These are phyloP conservation scores for Oryza coarctata DNA, from an alignment of 176 grass and related monocot genomes.

Conservation along the genomic window DNA sequence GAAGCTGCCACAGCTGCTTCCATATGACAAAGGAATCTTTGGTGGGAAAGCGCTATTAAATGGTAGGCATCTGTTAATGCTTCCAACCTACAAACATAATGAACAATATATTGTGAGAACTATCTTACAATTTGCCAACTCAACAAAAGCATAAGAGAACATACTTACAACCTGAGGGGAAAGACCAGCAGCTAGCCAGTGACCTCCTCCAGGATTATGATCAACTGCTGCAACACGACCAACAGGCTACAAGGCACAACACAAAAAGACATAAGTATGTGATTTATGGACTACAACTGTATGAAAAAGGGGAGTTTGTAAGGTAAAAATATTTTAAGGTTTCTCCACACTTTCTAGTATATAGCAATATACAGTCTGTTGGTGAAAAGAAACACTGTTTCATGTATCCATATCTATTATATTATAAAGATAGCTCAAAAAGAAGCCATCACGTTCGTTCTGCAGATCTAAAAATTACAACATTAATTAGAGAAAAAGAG, in stretches of 20 bases:
- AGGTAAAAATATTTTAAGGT: conserved; percentile 17
- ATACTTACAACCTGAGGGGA: conserved; percentile 84
- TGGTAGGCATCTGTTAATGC: conserved; percentile 52
- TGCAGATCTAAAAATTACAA: too few species aligned
- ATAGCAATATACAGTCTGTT: neutral
- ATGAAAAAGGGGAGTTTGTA: neutral
- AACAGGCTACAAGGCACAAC: conserved; percentile 67
- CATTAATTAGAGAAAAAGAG: too few species aligned
- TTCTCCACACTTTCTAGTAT: neutral
- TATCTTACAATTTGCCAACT: conserved; percentile 27
- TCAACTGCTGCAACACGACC: conserved; percentile 74
- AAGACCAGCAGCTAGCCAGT: conserved; percentile 91
- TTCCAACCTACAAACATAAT: conserved; percentile 66
- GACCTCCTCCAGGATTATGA: conserved; percentile 95
- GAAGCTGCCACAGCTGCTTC: conserved; percentile 87
- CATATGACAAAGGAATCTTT: conserved; percentile 74
- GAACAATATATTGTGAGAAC: conserved; percentile 26
- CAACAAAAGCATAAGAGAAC: conserved; percentile 20
- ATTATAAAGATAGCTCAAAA: too few species aligned
- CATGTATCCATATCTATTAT: neutral
- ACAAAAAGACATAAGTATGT: conserved; percentile 26
- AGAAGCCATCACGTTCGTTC: too few species aligned
- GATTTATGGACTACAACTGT: conserved; percentile 17
- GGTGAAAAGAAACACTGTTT: conserved; percentile 1
- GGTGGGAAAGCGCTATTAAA: conserved; percentile 59